Base-by-base conservation (phyloP, 73 alveolate genomes). In the Tetrahymena thermophila region DNA sequence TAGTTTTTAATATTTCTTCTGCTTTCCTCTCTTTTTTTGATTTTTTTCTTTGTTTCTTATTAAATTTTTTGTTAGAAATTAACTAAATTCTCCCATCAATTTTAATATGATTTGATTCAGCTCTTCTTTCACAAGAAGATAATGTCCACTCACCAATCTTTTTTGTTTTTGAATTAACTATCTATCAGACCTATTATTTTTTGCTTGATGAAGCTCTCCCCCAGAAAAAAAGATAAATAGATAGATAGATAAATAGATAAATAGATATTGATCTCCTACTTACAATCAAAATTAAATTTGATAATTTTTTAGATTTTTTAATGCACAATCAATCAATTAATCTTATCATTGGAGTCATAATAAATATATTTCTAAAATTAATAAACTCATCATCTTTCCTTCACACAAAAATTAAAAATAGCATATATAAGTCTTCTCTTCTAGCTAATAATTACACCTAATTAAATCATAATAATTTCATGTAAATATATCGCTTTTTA, bases 81-180 rank as follows among this genome's bases (percentile, higher is more conserved):
- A 25, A 71, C 89, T 71, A 23, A 71, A 23, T 71, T 71, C 89
- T 71, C 89, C 89, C 89, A 71, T n/a, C 89, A 71, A 71, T 71
- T 71, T 71, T 71, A 71, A 71, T 71, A 71, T 71, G 89, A 71
- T 71, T 71, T 71, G 89, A 71, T 71, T 71, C 89, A 71, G 89
- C 89, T 71, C 35, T 23, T 71, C 89, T 71, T 71, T 71, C 23
- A 71, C 23, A 11, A 71, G 42, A n/a, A 71, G 89, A 71, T 71
- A 71, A 71, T 71, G 89, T 71, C 89, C 89, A 71, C 89, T 71
- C 89, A 71, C 89, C 89, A 71, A 71, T 71, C 89, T 71, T 71
- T 57, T 71, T 28, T 50, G 83, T 50, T 71, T 71, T 71, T 71
- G 89, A 71, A 71, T 71, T 28, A 71, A 71, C 89, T 28, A 40